Percentiles rank a stretch among this genome's conserved stretches.
These are phyloP conservation scores for Theileria equi DNA, from an alignment of 169 alveolate genomes.

Conservation along the genomic window DNA sequence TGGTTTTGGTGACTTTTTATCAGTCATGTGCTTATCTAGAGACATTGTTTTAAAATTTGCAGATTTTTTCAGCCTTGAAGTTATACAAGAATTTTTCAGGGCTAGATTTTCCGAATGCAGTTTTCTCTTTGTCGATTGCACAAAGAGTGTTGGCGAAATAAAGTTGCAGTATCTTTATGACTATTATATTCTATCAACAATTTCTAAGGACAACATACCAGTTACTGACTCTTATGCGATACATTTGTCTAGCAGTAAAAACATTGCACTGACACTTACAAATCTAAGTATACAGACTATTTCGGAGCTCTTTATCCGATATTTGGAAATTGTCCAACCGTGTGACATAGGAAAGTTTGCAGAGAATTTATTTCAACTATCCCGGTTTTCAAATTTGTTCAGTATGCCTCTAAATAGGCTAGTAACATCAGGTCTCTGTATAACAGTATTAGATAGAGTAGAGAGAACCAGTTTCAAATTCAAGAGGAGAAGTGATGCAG, in stretches of 20 bases:
- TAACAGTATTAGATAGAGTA: slow-evolving; percentile 2
- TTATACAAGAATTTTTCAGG: neutral
- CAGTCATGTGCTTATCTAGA: neutral
- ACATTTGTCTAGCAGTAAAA: neutral
- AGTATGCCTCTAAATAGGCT: slow-evolving; percentile 13
- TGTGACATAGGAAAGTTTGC: neutral
- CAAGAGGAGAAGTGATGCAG: neutral
- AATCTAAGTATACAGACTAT: neutral
- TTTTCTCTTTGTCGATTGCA: neutral
- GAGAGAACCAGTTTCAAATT: neutral
- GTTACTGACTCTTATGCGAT: too few species aligned
- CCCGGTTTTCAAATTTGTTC: slow-evolving; percentile 3
- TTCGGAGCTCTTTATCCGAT: neutral
- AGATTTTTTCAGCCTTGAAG: neutral
- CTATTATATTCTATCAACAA: too few species aligned
- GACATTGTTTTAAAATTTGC: too few species aligned
- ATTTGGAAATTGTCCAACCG: neutral
- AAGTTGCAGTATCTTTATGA: neutral
- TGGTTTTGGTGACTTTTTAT: too few species aligned
- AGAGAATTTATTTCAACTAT: neutral
- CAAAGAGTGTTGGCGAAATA: neutral
- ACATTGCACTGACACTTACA: neutral
- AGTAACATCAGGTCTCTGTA: slow-evolving; percentile 18
- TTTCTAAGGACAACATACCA: too few species aligned
- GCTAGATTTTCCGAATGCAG: neutral